These are phyloP conservation scores for Quercus ilex DNA, from an alignment of 306 rosid species.

Conservation along the genomic window DNA sequence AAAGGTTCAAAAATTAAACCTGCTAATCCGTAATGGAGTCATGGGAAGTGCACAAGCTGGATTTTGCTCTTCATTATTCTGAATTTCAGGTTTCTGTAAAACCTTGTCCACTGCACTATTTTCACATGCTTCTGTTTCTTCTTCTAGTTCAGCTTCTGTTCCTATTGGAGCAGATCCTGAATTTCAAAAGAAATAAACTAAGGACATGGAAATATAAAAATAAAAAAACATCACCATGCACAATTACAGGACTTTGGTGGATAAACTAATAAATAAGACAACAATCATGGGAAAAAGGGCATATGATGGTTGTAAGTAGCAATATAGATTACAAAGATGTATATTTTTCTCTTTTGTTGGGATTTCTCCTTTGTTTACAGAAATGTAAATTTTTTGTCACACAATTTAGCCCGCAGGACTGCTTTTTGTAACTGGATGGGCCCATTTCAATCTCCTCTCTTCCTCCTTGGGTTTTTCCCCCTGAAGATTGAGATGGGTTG, in stretches of 20 bases:
- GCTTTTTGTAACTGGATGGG: no score
- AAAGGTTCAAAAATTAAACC: conserved; percentile 39
- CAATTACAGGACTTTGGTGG: neutral
- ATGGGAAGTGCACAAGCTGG: conserved; percentile 44
- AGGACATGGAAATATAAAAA: neutral
- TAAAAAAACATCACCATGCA: neutral
- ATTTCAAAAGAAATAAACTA: conserved; percentile 14
- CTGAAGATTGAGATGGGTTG: no score
- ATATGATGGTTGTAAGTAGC: neutral
- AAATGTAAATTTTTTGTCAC: no score
- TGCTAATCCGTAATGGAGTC: conserved; percentile 61
- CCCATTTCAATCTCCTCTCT: no score
- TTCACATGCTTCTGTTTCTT: conserved; percentile 59
- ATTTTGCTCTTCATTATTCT: conserved; percentile 50
- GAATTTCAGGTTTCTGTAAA: conserved; percentile 43
- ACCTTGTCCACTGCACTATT: conserved; percentile 44
- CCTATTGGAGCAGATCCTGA: conserved; percentile 50
- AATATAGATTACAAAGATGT: neutral
- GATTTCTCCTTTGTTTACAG: no score
- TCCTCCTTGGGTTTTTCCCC: no score
- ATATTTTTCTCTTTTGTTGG: no score
- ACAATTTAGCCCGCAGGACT: no score
- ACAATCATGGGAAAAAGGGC: neutral
- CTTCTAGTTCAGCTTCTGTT: conserved; percentile 57
- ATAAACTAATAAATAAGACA: neutral